These are phyloP conservation scores for Darksidea phi DNA, from an alignment of 495 filamentous ascomycete genomes.

Conservation along the genomic window DNA sequence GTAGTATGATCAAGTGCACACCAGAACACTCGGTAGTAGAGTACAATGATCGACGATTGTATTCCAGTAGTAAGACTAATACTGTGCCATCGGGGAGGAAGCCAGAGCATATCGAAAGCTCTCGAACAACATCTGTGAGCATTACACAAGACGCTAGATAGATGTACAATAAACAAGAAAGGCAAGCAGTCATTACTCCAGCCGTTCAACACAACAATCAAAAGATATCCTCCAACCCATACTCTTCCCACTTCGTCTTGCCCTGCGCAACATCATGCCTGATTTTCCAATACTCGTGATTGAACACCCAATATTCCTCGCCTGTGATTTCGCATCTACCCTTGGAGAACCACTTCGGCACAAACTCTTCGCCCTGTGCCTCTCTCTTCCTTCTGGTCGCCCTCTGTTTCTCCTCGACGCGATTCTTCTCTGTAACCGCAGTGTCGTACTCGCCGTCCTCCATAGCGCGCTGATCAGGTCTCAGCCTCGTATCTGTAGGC, in stretches of 20 bases:
- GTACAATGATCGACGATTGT: no score
- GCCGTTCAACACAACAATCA: no score
- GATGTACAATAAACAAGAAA: no score
- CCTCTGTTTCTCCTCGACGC: slow-evolving; percentile 91
- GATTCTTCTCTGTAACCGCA: slow-evolving; percentile 89
- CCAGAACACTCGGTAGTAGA: no score
- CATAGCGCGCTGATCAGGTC: slow-evolving; percentile 98
- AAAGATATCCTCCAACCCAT: slow-evolving; percentile 69
- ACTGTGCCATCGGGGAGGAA: no score
- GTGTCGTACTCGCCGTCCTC: slow-evolving; percentile 94
- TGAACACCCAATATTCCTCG: slow-evolving; percentile 86
- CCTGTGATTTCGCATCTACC: slow-evolving; percentile 72
- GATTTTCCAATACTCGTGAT: slow-evolving; percentile 80
- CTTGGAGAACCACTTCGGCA: slow-evolving; percentile 82
- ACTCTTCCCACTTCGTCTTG: slow-evolving; percentile 47
- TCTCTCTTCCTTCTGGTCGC: slow-evolving; percentile 72
- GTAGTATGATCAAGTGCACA: no score
- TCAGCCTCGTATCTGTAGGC: slow-evolving; percentile 85
- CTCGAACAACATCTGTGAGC: no score
- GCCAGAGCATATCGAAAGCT: no score
- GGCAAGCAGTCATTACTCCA: no score
- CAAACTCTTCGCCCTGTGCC: slow-evolving; percentile 72
- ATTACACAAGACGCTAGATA: no score
- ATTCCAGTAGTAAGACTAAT: no score
- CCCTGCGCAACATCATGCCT: slow-evolving; percentile 56